Evolutionary conservation across 176 grass and related monocot species (phyloP).

Genomic region (Bolboschoenus planiculmis): DNA sequence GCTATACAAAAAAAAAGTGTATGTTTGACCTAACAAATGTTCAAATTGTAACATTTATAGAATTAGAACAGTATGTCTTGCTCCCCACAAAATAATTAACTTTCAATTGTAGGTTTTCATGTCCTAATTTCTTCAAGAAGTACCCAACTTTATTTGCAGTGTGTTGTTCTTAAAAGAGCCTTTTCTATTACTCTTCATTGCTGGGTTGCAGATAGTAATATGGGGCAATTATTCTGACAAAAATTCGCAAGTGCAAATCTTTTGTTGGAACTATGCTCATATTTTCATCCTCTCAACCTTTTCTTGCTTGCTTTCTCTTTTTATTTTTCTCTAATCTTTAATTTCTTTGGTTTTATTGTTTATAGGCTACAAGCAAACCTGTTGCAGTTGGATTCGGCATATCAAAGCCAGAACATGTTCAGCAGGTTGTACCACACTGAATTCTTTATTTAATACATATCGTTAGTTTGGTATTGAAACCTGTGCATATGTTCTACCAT

Average conservation of each 20-base stretch:
- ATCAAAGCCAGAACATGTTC: slow-evolving; percentile 76
- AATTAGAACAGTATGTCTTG: not conserved
- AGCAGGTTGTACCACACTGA: slow-evolving; percentile 49
- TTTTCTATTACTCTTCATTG: too few relatives aligned
- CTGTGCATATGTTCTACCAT: not conserved
- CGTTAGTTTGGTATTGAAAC: not conserved
- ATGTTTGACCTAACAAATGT: not conserved
- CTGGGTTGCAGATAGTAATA: too few relatives aligned
- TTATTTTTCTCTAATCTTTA: not conserved
- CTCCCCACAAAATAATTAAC: not conserved
- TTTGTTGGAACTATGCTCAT: not conserved
- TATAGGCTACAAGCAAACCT: slow-evolving; percentile 72
- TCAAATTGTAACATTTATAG: not conserved
- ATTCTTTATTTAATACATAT: not conserved
- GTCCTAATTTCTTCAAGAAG: not conserved
- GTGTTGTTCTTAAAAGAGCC: too few relatives aligned
- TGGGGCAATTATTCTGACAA: too few relatives aligned
- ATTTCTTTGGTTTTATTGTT: slow-evolving; percentile 10
- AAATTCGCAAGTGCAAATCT: too few relatives aligned
- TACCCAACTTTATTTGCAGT: not conserved
- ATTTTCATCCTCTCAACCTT: not conserved
- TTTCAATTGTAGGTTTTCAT: not conserved
- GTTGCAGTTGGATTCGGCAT: slow-evolving; percentile 95
- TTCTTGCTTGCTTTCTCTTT: not conserved
- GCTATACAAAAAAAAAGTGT: too few relatives aligned